Base-by-base conservation (phyloP, 805 yeast species). In the Citeromyces matritensis region DNA sequence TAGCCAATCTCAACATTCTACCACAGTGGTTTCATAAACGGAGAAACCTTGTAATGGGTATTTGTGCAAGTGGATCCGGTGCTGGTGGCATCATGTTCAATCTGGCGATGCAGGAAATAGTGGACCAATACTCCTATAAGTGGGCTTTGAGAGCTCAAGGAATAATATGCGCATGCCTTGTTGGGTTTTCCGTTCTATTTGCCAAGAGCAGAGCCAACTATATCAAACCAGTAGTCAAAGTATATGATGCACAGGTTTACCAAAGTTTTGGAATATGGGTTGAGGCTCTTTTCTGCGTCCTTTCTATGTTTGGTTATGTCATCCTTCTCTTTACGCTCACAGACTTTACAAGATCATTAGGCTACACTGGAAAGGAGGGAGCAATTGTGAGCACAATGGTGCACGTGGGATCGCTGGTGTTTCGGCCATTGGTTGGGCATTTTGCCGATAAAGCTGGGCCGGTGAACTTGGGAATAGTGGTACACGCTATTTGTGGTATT, bases 11-110 rank as follows among this genome's bases (percentile, higher is more conserved):
- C 13, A 60, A 72, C 2, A 49, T 77, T 9, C 42, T 79, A 15
- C 84, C 85, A 0, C 81, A 72, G 33, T 79, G 81, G 78, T 80
- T 80, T 46, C 49, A 68, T 28, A 73, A 68, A 39, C 73, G 55
- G 36, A 58, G 86, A 40, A 74, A 74, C 21, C 44, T 63, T n/a
- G 72, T 71, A 2, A 42, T 56, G 30, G 69, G 71, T 3, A 12
- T 69, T 3, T 53, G 62, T 3, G 55, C 68, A 2, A 57, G 69
- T 6, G 76, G 74, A 0, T 59, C 69, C 5, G 75, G 74, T 9
- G 42, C 56, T 13, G 74, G 74, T 12, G 76, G 76, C 11, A 49
- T 69, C 5, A 39, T 63, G 10, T 68, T 58, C 42, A 62, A 60
- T 35, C 47, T 67, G 37, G 71, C 63, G 4, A 54, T 69, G 61